A percentile compares a stretch with the other conserved stretches of the same genome.
phyloP scores from a whole-genome alignment of 306 rosid species.

The Bauhinia variegata region DNA sequence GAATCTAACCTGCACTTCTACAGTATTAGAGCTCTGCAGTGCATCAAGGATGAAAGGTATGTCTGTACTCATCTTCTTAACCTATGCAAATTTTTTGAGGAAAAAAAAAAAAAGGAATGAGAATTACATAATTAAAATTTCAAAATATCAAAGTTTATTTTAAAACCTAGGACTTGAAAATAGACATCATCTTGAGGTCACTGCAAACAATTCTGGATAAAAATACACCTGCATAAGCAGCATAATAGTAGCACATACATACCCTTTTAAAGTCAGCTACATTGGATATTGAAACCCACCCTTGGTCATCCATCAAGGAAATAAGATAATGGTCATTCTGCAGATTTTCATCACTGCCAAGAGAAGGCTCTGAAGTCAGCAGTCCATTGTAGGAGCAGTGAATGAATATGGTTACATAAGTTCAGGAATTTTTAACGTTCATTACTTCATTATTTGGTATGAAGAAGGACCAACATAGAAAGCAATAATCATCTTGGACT shows the following conservation, averaged over 20 bases:
- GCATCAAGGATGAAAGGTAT: conserved; percentile 79
- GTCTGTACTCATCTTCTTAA: conserved; percentile 81
- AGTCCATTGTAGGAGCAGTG: conserved; percentile 29
- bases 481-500: conserved; percentile 18
- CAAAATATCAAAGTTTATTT: neutral
- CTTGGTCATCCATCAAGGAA: conserved; percentile 90
- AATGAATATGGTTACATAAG: conserved; percentile 1
- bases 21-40: conserved; percentile 64
- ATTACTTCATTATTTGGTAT: conserved; percentile 10
- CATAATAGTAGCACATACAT: conserved; percentile 28
- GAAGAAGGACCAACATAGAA: neutral
- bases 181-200: conserved; percentile 11
- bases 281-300: conserved; percentile 78
- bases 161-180: conserved; percentile 27
- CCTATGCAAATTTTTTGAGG: conserved; percentile 41
- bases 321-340: conserved; percentile 71
- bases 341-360: conserved; percentile 94
- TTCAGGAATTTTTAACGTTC: neutral
- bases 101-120: conserved; percentile 3
- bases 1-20: conserved; percentile 85
- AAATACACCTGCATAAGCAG: conserved; percentile 6
- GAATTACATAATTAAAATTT: conserved; percentile 6
- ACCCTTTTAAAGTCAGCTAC: conserved; percentile 94
- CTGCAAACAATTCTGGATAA: conserved; percentile 16
- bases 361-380: conserved; percentile 53